phyloP scores from a whole-genome alignment of 2,329 filamentous ascomycete genomes.

The Dryadomyces sulphureus region DNA sequence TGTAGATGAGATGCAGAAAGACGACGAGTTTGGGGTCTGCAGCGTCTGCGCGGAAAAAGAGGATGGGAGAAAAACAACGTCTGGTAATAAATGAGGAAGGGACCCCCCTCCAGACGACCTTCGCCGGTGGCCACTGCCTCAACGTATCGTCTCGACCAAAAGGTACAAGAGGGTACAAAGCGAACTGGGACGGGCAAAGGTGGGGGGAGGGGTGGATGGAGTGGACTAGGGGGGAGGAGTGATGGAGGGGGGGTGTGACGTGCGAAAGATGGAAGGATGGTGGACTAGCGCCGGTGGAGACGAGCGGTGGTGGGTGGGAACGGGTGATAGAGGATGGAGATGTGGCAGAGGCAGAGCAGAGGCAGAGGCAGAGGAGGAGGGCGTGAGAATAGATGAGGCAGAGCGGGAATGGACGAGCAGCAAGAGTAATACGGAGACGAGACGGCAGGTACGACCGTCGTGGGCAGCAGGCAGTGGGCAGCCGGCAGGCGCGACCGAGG shows the following conservation, averaged over 20 bases:
- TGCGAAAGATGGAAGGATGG: neutral
- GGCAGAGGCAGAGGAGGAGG: too few species aligned
- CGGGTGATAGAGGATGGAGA: neutral
- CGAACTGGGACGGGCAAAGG: slow-evolving; percentile 6
- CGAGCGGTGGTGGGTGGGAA: slow-evolving; percentile 1
- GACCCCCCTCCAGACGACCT: slow-evolving; percentile 9
- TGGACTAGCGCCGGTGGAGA: neutral
- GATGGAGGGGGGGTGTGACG: neutral
- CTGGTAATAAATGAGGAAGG: slow-evolving; percentile 6
- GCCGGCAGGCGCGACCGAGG: neutral
- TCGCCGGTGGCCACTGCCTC: slow-evolving; percentile 4
- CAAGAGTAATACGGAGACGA: neutral
- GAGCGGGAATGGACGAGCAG: too few species aligned
- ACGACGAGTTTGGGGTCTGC: slow-evolving; percentile 2
- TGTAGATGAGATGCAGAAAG: neutral
- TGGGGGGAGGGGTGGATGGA: slow-evolving; percentile 2
- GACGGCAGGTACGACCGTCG: too few species aligned
- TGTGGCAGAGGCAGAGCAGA: too few species aligned
- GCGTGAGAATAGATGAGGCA: too few species aligned
- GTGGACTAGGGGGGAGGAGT: neutral
- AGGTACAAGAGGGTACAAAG: slow-evolving; percentile 11
- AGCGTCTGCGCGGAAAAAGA: slow-evolving; percentile 5
- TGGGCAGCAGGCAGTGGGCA: too few species aligned
- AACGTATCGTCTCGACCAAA: slow-evolving; percentile 5
- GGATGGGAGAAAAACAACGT: slow-evolving; percentile 6